Conservation (phyloP, 164 flowering plant genomes). For the Paratinospora sagittata region DNA sequence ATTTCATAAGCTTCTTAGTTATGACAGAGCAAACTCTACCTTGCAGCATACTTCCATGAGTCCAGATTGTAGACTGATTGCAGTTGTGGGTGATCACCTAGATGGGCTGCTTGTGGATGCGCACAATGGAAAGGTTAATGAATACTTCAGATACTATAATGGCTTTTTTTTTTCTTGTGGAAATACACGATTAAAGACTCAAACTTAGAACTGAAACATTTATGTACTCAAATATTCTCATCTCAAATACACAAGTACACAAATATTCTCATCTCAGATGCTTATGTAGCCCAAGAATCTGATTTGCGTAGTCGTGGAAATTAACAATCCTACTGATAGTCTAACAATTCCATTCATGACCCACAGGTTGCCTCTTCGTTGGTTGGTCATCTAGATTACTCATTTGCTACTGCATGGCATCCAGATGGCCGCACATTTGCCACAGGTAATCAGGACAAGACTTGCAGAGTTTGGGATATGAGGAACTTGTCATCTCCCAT, state of each 20-base stretch:
- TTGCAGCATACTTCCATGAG: slow-evolving; percentile 78
- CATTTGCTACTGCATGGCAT: slow-evolving; percentile 72
- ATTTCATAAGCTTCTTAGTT: not conserved
- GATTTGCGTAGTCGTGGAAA: not conserved
- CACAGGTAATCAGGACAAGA: slow-evolving; percentile 69
- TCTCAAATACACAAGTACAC: too few relatives aligned
- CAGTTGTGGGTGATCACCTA: slow-evolving; percentile 62
- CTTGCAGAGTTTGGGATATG: slow-evolving; percentile 60
- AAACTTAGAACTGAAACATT: not conserved
- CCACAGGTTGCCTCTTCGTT: slow-evolving; percentile 38
- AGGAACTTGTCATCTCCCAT: slow-evolving; percentile 37
- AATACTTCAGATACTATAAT: not conserved
- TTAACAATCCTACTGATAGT: not conserved
- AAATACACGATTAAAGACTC: too few relatives aligned
- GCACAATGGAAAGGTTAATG: slow-evolving; percentile 56
- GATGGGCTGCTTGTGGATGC: slow-evolving; percentile 62
- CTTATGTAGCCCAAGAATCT: not conserved
- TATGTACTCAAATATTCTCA: too few relatives aligned
- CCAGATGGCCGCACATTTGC: slow-evolving; percentile 55
- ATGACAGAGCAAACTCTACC: not conserved
- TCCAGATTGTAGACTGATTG: slow-evolving; percentile 52
- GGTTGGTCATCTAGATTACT: slow-evolving; percentile 51
- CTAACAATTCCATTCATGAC: not conserved
- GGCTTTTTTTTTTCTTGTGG: not conserved
- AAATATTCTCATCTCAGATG: not conserved